Conservation (phyloP, 2,329 filamentous ascomycete species). For the Botryotinia convoluta region DNA sequence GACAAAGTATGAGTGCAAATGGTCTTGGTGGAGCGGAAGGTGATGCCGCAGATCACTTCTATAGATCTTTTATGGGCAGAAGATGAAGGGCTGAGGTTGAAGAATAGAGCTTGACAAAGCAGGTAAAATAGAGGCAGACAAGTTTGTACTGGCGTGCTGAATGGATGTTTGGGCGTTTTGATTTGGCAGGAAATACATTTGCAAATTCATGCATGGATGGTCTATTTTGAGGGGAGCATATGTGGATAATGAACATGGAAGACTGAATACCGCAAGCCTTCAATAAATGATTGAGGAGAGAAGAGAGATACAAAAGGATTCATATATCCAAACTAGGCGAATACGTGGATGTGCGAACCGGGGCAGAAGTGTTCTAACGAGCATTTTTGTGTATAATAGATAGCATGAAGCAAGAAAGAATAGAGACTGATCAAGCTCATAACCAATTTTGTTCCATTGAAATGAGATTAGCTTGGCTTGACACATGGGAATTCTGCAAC, state of each 20-base stretch:
- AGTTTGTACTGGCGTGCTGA: background rate
- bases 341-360: background rate
- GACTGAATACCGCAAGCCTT: background rate
- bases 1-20: slow-evolving; percentile 55
- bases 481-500: background rate
- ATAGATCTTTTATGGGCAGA: slow-evolving; percentile 79
- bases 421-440: background rate
- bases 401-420: slow-evolving; percentile 6
- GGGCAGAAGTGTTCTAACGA: background rate
- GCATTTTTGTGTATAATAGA: slow-evolving; percentile 3
- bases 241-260: slow-evolving; percentile 13
- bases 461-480: background rate
- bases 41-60: slow-evolving; percentile 84
- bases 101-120: background rate
- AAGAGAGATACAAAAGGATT: background rate
- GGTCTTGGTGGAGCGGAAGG: slow-evolving; percentile 60
- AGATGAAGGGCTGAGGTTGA: slow-evolving; percentile 40
- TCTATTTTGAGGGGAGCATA: slow-evolving; percentile 1
- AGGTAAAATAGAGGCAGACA: background rate
- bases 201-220: slow-evolving; percentile 8
- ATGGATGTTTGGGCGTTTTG: slow-evolving; percentile 13
- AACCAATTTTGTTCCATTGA: too few relatives aligned
- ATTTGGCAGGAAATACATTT: slow-evolving; percentile 2
- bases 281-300: background rate
- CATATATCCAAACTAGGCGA: background rate